These are phyloP conservation scores for Colletotrichum gigasporum DNA, from an alignment of 2,329 filamentous ascomycete species.

Conservation along the genomic window DNA sequence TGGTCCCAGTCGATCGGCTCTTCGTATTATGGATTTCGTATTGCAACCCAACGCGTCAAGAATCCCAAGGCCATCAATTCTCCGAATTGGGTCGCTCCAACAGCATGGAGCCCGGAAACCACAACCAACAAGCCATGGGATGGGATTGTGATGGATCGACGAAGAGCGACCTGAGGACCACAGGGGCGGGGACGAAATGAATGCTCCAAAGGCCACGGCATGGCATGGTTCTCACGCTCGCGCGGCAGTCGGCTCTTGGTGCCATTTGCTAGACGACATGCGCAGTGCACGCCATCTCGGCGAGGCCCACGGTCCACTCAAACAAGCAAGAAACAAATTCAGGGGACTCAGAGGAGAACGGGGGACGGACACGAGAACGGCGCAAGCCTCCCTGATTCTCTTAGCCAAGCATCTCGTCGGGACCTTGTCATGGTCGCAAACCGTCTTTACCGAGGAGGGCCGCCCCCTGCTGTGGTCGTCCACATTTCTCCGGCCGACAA, in stretches of 20 bases:
- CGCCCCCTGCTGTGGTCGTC: conserved; percentile 20
- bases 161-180: conserved; percentile 12
- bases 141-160: conserved; percentile 25
- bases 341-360: conserved; percentile 14
- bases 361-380: conserved; percentile 19
- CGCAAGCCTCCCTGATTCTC: conserved; percentile 29
- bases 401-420: conserved; percentile 23
- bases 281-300: conserved; percentile 26
- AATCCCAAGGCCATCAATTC: conserved; percentile 21
- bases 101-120: conserved; percentile 26
- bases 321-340: conserved; percentile 27
- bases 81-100: conserved; percentile 26
- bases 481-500: conserved; percentile 21
- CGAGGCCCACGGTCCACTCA: conserved; percentile 23
- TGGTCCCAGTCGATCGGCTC: conserved; percentile 13
- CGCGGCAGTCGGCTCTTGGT: conserved; percentile 30
- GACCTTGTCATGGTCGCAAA: conserved; percentile 35
- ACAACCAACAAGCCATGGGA: conserved; percentile 20
- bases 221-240: conserved; percentile 13
- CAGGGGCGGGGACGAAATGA: conserved; percentile 23
- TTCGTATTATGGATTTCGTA: conserved; percentile 4
- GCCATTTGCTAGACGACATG: conserved; percentile 26
- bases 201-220: conserved; percentile 9
- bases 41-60: conserved; percentile 21
- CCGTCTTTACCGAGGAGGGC: conserved; percentile 37